A percentile compares a stretch with the other conserved stretches of the same genome.
These are phyloP conservation scores for Podila minutissima DNA, from an alignment of 192 early-diverging fungal genomes.

Conservation along the genomic window DNA sequence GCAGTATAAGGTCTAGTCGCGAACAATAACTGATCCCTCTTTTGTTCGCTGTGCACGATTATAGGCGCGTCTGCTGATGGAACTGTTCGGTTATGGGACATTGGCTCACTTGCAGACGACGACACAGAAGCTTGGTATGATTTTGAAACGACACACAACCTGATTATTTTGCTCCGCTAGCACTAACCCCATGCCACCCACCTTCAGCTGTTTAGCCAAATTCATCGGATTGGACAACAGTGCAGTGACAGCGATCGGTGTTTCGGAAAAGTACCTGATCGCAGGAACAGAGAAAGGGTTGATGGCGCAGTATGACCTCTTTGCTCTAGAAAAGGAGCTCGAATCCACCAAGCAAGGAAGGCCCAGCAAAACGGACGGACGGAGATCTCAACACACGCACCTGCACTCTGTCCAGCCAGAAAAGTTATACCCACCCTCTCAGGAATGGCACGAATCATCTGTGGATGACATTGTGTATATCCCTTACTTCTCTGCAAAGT, in stretches of 20 bases:
- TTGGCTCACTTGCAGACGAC: slow-evolving; percentile 48
- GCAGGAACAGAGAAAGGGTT: slow-evolving; percentile 23
- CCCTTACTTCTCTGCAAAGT: slow-evolving; percentile 29
- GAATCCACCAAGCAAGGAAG: slow-evolving; percentile 3
- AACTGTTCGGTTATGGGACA: slow-evolving; percentile 60
- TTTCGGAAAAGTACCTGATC: slow-evolving; percentile 39
- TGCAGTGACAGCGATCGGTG: slow-evolving; percentile 42
- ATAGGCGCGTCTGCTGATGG: slow-evolving; percentile 55
- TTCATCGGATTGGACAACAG: slow-evolving; percentile 18
- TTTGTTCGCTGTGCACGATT: not conserved
- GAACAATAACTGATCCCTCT: not conserved
- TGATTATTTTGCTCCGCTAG: slow-evolving; percentile 9
- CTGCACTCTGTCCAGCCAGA: slow-evolving; percentile 5
- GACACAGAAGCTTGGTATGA: slow-evolving; percentile 37
- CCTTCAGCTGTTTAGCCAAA: slow-evolving; percentile 48
- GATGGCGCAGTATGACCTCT: slow-evolving; percentile 32
- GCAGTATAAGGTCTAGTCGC: too few relatives aligned
- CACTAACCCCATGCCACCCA: not conserved
- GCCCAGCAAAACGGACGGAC: not conserved
- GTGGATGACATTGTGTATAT: slow-evolving; percentile 59
- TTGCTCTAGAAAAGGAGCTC: slow-evolving; percentile 10
- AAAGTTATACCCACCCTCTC: slow-evolving; percentile 45
- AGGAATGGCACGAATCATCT: slow-evolving; percentile 62
- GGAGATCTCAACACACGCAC: not conserved
- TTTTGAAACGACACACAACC: slow-evolving; percentile 1